Percentiles rank a stretch among this genome's conserved stretches.
These are phyloP conservation scores for Digitaria exilis DNA, from an alignment of 202 grass and related monocot genomes.

Conservation along the genomic window DNA sequence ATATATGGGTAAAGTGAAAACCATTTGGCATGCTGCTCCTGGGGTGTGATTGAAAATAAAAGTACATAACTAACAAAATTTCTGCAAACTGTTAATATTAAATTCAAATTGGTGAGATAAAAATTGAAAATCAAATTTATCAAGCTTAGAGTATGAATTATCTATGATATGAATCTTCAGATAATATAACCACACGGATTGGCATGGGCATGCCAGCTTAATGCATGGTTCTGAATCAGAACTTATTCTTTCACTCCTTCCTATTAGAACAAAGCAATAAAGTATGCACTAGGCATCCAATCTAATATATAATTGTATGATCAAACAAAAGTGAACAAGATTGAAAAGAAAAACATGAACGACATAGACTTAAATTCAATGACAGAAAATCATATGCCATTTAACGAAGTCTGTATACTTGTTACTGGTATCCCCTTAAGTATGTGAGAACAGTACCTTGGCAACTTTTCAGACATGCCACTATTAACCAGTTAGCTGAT, in stretches of 20 bases:
- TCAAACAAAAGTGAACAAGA: neutral
- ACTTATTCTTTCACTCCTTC: neutral
- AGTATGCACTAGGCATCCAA: neutral
- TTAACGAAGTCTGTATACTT: neutral
- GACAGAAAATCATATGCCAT: neutral
- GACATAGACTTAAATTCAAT: neutral
- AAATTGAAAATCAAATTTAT: neutral
- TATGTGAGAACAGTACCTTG: conserved; percentile 42
- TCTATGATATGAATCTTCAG: neutral
- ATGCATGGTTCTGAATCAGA: neutral
- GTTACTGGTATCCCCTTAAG: neutral
- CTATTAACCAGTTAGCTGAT: conserved; percentile 20
- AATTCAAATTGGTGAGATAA: conserved; percentile 2
- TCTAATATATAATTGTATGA: neutral
- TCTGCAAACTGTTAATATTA: neutral
- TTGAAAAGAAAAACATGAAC: conserved; percentile 21
- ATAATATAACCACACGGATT: neutral
- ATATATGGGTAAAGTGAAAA: conserved; percentile 1
- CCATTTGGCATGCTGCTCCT: neutral
- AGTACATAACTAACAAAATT: neutral
- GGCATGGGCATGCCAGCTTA: neutral
- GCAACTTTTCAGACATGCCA: conserved; percentile 46
- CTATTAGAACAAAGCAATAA: neutral
- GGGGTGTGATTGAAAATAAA: conserved; percentile 1
- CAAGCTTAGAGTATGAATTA: neutral